Evolutionary conservation across 2,329 filamentous ascomycete genomes (phyloP).

Genomic region (Alternaria tenuissima): DNA sequence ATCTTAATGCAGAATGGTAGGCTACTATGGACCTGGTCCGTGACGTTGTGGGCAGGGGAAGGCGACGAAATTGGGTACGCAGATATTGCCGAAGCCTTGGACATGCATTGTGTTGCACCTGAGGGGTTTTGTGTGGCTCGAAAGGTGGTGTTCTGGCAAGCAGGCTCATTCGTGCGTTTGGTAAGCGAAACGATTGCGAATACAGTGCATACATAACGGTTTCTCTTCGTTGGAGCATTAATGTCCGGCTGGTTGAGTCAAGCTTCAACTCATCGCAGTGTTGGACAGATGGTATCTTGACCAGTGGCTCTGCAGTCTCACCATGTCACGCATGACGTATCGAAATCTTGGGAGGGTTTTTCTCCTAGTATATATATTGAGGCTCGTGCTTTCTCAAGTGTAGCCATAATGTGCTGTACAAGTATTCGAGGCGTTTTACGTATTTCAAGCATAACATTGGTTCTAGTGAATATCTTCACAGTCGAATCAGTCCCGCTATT

Average conservation of each 20-base stretch:
- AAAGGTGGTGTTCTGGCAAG: slow-evolving; percentile 28
- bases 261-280: neutral
- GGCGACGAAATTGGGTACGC: slow-evolving; percentile 22
- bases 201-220: slow-evolving; percentile 29
- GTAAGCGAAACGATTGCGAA: slow-evolving; percentile 30
- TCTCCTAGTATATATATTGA: neutral
- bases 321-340: neutral
- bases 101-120: slow-evolving; percentile 26
- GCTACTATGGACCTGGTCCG: slow-evolving; percentile 8
- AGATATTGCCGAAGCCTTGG: slow-evolving; percentile 27
- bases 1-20: slow-evolving; percentile 18
- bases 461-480: neutral
- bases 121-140: slow-evolving; percentile 23
- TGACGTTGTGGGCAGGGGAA: slow-evolving; percentile 25
- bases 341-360: neutral
- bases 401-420: neutral
- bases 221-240: slow-evolving; percentile 21
- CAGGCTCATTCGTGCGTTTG: slow-evolving; percentile 25
- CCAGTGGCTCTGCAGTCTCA: neutral
- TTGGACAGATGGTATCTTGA: neutral
- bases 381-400: neutral
- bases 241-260: slow-evolving; percentile 16
- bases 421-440: neutral
- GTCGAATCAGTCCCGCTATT: neutral
- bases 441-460: neutral